phyloP scores from a whole-genome alignment of 805 yeast genomes.

The Hanseniaspora hatyaiensis region DNA sequence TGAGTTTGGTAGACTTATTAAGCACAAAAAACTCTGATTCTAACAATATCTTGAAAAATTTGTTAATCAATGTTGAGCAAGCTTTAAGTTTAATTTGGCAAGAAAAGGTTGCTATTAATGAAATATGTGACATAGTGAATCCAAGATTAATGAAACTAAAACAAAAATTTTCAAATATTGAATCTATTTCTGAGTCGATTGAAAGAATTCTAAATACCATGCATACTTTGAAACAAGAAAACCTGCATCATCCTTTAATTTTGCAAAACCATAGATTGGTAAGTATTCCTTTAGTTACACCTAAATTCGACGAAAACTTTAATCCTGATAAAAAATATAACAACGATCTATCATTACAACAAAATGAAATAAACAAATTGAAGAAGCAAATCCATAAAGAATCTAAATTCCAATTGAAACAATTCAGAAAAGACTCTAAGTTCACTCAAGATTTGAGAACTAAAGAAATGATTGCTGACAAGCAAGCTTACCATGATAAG shows the following conservation, averaged over 20 bases:
- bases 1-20: conserved; percentile 4
- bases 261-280: conserved; percentile 76
- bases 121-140: conserved; percentile 42
- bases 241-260: conserved; percentile 55
- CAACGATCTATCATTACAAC: conserved; percentile 48
- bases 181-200: conserved; percentile 35
- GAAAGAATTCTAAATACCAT: conserved; percentile 38
- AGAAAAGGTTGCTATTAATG: conserved; percentile 50
- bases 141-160: conserved; percentile 27
- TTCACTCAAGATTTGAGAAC: conserved; percentile 81
- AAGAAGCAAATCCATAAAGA: conserved; percentile 82
- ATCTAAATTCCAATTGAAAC: conserved; percentile 75
- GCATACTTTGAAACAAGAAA: conserved; percentile 14
- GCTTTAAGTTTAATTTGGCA: conserved; percentile 36
- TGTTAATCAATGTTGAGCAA: conserved; percentile 26
- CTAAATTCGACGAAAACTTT: conserved; percentile 89
- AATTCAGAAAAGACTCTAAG: conserved; percentile 75
- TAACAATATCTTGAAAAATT: conserved; percentile 23
- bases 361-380: conserved; percentile 75
- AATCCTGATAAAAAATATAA: conserved; percentile 92
- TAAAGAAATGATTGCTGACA: conserved; percentile 59
- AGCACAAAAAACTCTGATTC: neutral
- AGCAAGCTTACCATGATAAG: conserved; percentile 74
- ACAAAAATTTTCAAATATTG: conserved; percentile 31
- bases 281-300: conserved; percentile 74